Percentiles rank a stretch among this genome's conserved stretches.
phyloP scores from a whole-genome alignment of 306 rosid genomes.

The Styphnolobium japonicum region DNA sequence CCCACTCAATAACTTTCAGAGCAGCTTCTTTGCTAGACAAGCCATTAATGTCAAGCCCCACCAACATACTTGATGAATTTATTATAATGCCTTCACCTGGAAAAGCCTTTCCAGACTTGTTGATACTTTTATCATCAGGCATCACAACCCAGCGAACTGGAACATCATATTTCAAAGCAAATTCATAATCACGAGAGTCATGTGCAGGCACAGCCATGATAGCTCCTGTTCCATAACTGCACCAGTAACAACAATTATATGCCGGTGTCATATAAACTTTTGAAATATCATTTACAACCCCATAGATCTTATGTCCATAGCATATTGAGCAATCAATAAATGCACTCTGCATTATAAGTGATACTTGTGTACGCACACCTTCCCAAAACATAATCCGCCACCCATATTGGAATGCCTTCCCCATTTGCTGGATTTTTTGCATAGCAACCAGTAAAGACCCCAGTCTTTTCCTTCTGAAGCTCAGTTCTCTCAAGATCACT shows the following conservation, averaged over 20 bases:
- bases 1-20: conserved; percentile 81
- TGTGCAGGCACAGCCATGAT: conserved; percentile 99
- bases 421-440: conserved; percentile 90
- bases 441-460: conserved; percentile 87
- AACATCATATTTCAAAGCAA: conserved; percentile 71
- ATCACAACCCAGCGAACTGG: conserved; percentile 69
- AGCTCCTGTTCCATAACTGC: conserved; percentile 98
- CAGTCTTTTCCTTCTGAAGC: conserved; percentile 95
- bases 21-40: conserved; percentile 76
- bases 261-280: background rate
- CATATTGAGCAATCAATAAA: conserved; percentile 27
- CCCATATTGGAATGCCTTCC: conserved; percentile 88
- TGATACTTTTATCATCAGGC: conserved; percentile 51
- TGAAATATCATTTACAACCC: background rate
- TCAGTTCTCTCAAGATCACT: conserved; percentile 99
- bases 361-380: conserved; percentile 54
- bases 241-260: conserved; percentile 29
- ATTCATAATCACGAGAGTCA: conserved; percentile 87
- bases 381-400: conserved; percentile 96
- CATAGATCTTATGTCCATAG: conserved; percentile 8
- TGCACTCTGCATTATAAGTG: conserved; percentile 14
- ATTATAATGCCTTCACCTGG: conserved; percentile 65
- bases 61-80: conserved; percentile 61
- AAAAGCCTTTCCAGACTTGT: conserved; percentile 59
- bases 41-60: conserved; percentile 78